Base-by-base conservation (phyloP, 2,329 filamentous ascomycete species). In the Alternaria atra region DNA sequence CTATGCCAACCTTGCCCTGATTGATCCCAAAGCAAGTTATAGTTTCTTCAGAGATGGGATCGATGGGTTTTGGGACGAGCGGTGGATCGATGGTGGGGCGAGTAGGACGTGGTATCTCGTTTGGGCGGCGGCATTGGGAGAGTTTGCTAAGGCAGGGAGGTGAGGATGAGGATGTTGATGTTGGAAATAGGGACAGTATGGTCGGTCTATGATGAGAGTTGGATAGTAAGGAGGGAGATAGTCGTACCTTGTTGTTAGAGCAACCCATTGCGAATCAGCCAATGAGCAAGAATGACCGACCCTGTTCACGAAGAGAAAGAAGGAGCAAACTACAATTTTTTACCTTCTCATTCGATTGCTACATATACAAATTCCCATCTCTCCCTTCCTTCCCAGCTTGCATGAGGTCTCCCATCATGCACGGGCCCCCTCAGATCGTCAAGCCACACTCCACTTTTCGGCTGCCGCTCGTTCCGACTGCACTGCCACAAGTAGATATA, bases 81-180 rank as follows among this genome's bases (percentile, higher is more conserved):
- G 79, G 42, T 92, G 87, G 86, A 79, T 95, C 44, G 92, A 97
- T 80, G 92, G 91, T 1, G 94, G 95, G 15, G 92, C 92, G 51
- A 70, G 57, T 30, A 13, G 73, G 53, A 70, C 68, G 30, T 79
- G 75, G 76, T 77, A 73, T 72, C 53, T 78, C 25, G 71, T 73
- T 13, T 77, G 68, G 68, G 68, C 67, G 42, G 75, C 70, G 50
- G 73, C 61, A 48, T 55, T 77, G 67, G 66, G 65, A 6, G 67
- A 67, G 57, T 57, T 68, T 40, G 59, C 20, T n/a, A 68, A 52
- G 48, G 37, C 13, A 25, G 52, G 52, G 17, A 50, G n/a, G 30
- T 43, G 20, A 25, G 34, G 6, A 23, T 20, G n/a, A n/a, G 10
- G 58, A 39, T 52, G 25, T 9, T 34, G 8, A 20, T 30, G 25